Conservation (phyloP, 306 rosid species). For the Rosa persica region DNA sequence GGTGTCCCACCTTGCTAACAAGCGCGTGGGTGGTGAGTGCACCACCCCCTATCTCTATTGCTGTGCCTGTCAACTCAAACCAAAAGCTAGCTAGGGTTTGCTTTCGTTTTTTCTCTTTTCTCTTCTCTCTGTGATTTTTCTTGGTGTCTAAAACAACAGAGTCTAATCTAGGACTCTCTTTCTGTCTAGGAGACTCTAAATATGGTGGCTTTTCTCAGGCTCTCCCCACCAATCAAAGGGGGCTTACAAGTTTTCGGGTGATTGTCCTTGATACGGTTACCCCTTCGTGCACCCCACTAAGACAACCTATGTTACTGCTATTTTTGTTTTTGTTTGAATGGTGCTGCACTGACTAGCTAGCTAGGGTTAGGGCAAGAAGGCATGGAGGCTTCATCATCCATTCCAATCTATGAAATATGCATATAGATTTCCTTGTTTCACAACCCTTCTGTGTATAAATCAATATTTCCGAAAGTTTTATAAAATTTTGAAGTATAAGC, state of each 20-base stretch:
- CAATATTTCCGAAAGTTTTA: background rate
- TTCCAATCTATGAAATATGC: background rate
- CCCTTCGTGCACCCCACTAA: constrained; percentile 56
- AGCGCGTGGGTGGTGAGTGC: constrained; percentile 60
- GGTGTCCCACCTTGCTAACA: constrained; percentile 52
- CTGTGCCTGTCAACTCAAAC: constrained; percentile 42
- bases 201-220: constrained; percentile 26
- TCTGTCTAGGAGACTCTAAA: background rate
- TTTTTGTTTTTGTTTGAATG: constrained; percentile 23
- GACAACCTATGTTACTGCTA: constrained; percentile 33
- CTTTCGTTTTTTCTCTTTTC: background rate
- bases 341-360: constrained; percentile 15
- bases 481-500: background rate
- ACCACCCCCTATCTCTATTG: constrained; percentile 43
- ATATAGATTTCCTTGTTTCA: background rate
- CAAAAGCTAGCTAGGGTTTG: background rate
- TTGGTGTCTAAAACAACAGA: background rate
- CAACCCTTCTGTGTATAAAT: background rate
- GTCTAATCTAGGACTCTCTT: background rate
- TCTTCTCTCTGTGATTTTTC: background rate
- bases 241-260: constrained; percentile 32
- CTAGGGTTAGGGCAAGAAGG: constrained; percentile 12
- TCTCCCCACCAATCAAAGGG: constrained; percentile 28
- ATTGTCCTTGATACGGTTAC: constrained; percentile 33
- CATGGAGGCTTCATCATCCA: constrained; percentile 5